Evolutionary conservation across 108 stramenopile species (phyloP).

Genomic region (Skeletonema tropicum): DNA sequence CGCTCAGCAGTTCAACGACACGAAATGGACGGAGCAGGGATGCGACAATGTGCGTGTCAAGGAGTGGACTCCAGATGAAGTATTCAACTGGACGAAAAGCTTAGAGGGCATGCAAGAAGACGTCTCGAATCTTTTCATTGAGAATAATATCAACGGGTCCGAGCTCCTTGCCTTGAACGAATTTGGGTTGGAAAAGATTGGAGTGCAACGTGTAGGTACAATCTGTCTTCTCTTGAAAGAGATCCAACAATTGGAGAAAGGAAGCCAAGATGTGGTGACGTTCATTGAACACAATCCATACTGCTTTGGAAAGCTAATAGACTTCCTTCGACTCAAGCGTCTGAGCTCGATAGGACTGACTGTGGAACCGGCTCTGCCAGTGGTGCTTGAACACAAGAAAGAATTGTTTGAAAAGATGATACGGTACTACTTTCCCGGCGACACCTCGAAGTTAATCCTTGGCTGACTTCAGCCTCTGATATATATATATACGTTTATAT

Average conservation of each 20-base stretch:
- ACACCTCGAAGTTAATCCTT: neutral
- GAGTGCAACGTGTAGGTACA: conserved; percentile 11
- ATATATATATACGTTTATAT: too few relatives aligned
- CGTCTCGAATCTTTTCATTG: neutral
- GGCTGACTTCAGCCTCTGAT: too few relatives aligned
- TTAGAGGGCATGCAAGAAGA: conserved; percentile 1
- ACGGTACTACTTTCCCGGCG: conserved; percentile 12
- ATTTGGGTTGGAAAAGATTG: conserved; percentile 13
- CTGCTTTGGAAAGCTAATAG: too few relatives aligned
- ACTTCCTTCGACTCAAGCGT: conserved; percentile 3
- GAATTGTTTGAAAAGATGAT: conserved; percentile 12
- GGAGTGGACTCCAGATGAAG: conserved; percentile 21
- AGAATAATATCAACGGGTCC: neutral
- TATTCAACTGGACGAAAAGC: neutral
- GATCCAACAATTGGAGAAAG: conserved; percentile 14
- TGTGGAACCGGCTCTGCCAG: neutral
- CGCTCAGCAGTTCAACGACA: conserved; percentile 17
- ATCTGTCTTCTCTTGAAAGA: too few relatives aligned
- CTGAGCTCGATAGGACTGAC: neutral
- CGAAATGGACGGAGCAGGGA: too few relatives aligned
- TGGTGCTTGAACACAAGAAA: neutral
- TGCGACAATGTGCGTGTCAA: neutral
- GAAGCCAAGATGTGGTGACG: too few relatives aligned
- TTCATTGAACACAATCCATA: too few relatives aligned
- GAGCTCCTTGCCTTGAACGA: conserved; percentile 11